A percentile compares a stretch with the other conserved stretches of the same genome.
Evolutionary conservation across 305 asterid genomes (phyloP).

Genomic region (Rubia occidens): DNA sequence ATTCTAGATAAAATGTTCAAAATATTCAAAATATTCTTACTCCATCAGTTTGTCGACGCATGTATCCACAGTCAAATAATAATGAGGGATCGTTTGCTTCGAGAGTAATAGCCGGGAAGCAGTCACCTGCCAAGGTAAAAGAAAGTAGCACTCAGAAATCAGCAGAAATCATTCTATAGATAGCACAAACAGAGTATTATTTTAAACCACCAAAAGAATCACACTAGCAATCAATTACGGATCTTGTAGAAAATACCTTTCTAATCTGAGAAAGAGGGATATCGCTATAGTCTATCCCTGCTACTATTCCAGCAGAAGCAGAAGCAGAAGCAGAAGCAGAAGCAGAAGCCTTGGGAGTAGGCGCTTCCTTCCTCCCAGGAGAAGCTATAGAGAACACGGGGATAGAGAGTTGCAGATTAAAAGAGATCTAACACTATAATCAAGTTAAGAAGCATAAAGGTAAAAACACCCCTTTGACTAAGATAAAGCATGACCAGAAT

Average conservation of each 20-base stretch:
- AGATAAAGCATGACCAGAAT: constrained; percentile 5
- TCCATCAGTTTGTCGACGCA: constrained; percentile 93
- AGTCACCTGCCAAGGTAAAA: constrained; percentile 59
- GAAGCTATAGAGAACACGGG: constrained; percentile 51
- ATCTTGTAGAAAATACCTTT: constrained; percentile 44
- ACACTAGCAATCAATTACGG: neutral
- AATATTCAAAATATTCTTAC: constrained; percentile 44
- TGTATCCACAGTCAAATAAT: constrained; percentile 88
- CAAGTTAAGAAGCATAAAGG: neutral
- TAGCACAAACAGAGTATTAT: neutral
- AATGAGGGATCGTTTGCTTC: constrained; percentile 97
- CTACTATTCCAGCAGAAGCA: constrained; percentile 26
- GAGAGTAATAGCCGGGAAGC: constrained; percentile 88
- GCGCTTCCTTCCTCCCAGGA: constrained; percentile 54
- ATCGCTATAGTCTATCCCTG: constrained; percentile 57
- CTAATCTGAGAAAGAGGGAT: constrained; percentile 85
- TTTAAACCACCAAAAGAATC: neutral
- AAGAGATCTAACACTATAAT: constrained; percentile 3
- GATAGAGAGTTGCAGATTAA: constrained; percentile 9
- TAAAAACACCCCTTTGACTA: neutral
- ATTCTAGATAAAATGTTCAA: neutral
- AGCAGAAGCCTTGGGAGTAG: constrained; percentile 48
- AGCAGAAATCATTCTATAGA: neutral
- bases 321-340: no score
- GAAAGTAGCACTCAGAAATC: constrained; percentile 4